phyloP scores from a whole-genome alignment of 1,139 yeast genomes.

The Hansenula lynferdii region DNA sequence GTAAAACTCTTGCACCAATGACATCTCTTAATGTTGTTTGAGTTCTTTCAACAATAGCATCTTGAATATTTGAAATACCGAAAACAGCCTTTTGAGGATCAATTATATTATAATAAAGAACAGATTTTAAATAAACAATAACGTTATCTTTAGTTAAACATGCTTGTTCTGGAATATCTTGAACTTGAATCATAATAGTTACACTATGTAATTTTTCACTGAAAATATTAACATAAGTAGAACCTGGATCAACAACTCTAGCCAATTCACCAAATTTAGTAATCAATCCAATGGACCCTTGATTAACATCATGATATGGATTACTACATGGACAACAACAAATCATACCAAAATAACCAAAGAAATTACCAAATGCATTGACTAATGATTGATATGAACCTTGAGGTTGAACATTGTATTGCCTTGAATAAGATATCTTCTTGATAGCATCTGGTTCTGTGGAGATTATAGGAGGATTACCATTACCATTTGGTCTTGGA shows the following conservation, averaged over 20 bases:
- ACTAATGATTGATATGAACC: conserved; percentile 34
- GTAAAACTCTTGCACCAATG: conserved; percentile 61
- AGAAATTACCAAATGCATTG: no score
- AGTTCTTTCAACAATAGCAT: conserved; percentile 65
- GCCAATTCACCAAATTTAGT: conserved; percentile 67
- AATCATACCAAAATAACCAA: conserved; percentile 37
- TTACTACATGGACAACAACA: conserved; percentile 56
- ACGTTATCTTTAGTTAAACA: conserved; percentile 74
- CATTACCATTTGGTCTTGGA: no score
- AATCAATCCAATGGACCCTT: conserved; percentile 68
- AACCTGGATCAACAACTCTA: conserved; percentile 67
- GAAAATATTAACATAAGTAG: conserved; percentile 60
- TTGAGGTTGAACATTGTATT: conserved; percentile 15
- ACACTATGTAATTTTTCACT: conserved; percentile 52
- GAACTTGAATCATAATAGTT: conserved; percentile 53
- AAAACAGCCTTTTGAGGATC: conserved; percentile 69
- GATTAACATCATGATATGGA: conserved; percentile 58
- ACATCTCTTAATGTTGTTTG: conserved; percentile 75
- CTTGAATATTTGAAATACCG: conserved; percentile 50
- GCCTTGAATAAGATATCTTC: conserved; percentile 13
- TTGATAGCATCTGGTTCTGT: conserved; percentile 8
- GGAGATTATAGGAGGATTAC: background rate
- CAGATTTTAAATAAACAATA: conserved; percentile 56
- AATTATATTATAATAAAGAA: conserved; percentile 61
- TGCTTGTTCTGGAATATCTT: conserved; percentile 62